Evolutionary conservation across 1,284 basidiomycete genomes (phyloP).

Genomic region (Microbotryum intermedium): DNA sequence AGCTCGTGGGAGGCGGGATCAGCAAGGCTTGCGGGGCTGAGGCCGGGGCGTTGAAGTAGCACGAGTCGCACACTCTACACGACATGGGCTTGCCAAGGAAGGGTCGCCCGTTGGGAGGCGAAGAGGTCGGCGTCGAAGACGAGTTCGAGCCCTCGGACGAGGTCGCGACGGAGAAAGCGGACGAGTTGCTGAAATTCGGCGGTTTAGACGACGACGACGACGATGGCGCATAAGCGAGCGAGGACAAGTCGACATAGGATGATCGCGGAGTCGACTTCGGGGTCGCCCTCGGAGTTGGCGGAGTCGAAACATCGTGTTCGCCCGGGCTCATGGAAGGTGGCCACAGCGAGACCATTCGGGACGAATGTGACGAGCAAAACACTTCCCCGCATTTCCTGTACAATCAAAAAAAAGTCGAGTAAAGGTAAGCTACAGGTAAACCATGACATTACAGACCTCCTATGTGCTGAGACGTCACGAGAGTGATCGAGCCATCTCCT

Average conservation of each 20-base stretch:
- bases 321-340: neutral
- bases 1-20: neutral
- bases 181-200: neutral
- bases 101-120: neutral
- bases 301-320: neutral
- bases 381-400: slow-evolving; percentile 1
- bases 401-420: neutral
- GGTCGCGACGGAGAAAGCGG: neutral
- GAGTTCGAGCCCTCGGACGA: neutral
- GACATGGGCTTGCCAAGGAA: neutral
- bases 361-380: neutral
- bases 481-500: neutral
- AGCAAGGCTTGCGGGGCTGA: neutral
- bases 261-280: neutral
- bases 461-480: neutral
- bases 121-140: neutral
- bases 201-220: neutral
- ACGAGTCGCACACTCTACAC: neutral
- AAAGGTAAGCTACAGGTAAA: neutral
- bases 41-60: neutral
- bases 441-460: neutral
- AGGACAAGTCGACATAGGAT: neutral
- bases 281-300: neutral
- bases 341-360: neutral
- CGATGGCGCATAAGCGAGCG: neutral